Evolutionary conservation across 2,329 filamentous ascomycete genomes (phyloP), one percentile per base, ranked within the genome.

Genomic region (Fusarium torreyae): DNA sequence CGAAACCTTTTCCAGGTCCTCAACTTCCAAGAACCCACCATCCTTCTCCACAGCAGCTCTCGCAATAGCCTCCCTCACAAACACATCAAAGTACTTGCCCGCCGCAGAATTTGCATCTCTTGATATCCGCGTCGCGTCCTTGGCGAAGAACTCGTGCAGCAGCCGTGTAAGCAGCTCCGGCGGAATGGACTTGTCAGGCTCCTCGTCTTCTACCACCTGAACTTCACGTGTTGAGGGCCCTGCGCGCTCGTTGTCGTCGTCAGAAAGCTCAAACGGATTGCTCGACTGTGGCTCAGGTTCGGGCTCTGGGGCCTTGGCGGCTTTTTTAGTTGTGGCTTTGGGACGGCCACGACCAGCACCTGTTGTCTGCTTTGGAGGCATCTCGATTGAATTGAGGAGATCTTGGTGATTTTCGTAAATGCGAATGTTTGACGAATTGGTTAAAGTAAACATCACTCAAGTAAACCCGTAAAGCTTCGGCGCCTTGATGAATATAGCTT

Each of bases 31-130:
- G 75, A 94, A 94, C 6, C 88, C 89, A 61, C 88, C 85, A 33
- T 84, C 83, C 76, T 91, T 90, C 83, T 93, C 92, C 61, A 89
- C 89, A 11, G 90, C 88, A 39, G 93, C 90, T 75, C 95, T 82
- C 17, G 94, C 93, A 77, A 98, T 89, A 2, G 94, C 93, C 82
- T 98, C 95, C 66, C 92, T 87, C 54, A 97, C 92, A 81, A 98
- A 98, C 0, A 95, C 88, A 79, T 98, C 94, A 79, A 98, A 87
- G 77, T 98, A 98, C 81, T 91, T 94, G 15, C 89, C 91, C 61
- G 94, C 87, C 2, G 94, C 88, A 8, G 83, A 86, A 77, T 94
- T 93, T 6, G 94, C 94, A 75, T 94, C 92, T 73, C 88, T 90
- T 9, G 90, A 90, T 69, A 97, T 89, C 70, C 91, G 86, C 24